Percentiles rank a stretch among this genome's conserved stretches.
Conservation (phyloP, 768 basidiomycete genomes). For the Mycena vitilis region DNA sequence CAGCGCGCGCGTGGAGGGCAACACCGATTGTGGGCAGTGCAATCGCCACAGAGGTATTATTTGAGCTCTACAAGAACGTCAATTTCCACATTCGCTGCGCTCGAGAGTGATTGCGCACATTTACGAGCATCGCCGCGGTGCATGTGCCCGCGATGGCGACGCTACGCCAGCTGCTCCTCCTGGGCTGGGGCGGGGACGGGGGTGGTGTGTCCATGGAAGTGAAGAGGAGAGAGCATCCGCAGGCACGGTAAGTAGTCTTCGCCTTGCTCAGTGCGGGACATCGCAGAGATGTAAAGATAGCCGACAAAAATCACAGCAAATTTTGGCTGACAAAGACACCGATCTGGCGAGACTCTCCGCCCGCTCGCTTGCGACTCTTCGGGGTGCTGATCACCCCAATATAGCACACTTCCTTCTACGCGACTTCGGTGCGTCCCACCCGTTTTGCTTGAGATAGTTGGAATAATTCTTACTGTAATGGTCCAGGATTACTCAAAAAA, state of each 20-base stretch:
- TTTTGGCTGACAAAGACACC: background rate
- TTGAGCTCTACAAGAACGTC: conserved; percentile 47
- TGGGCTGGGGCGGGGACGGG: conserved; percentile 14
- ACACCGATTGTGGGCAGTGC: conserved; percentile 64
- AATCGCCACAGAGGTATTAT: conserved; percentile 61
- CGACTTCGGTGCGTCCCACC: too few relatives aligned
- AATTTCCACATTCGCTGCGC: background rate
- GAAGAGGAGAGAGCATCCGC: background rate
- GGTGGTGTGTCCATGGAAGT: conserved; percentile 21
- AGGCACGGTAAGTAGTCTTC: background rate
- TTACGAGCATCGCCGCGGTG: conserved; percentile 54
- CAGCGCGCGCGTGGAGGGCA: conserved; percentile 60
- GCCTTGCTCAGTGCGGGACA: conserved; percentile 23
- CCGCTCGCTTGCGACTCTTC: background rate
- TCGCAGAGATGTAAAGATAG: conserved; percentile 24
- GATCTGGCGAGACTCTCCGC: conserved; percentile 2
- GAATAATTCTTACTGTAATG: too few relatives aligned
- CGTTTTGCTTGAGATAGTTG: too few relatives aligned
- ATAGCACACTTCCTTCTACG: too few relatives aligned
- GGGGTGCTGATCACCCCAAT: too few relatives aligned
- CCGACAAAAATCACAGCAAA: conserved; percentile 2
- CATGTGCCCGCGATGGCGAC: conserved; percentile 49
- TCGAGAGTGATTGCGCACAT: conserved; percentile 39
- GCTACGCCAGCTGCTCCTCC: conserved; percentile 38
- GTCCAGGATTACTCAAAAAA: too few relatives aligned